Evolutionary conservation across 768 basidiomycete genomes (phyloP), one percentile per base, ranked within the genome.

Genomic region (Xerocomellus amylosporus): DNA sequence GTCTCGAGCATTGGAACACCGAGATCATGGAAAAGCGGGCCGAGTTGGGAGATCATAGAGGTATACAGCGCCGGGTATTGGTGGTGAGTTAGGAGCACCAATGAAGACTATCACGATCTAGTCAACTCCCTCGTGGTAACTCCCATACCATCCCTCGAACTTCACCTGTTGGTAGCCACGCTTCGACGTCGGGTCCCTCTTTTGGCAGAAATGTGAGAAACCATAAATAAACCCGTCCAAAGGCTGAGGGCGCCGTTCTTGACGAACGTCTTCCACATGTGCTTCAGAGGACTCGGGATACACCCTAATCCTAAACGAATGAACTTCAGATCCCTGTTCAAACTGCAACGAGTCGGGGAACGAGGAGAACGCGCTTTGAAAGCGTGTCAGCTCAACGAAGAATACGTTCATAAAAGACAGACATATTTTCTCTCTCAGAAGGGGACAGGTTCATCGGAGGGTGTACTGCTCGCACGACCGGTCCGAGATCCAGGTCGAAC

Each of bases 261-360:
- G 67, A 13, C n/a, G 19, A 10, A 39, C 1, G 8, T 55, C 53
- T 62, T 50, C 52, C 34, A 20, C 43, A 46, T 36, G 67, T 54
- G 53, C 55, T 50, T 61, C 54, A 10, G 58, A 14, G 0, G 71
- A 58, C 36, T 57, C 51, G 6, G 70, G 60, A 48, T 78, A 75
- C 62, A 79, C 79, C 46, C 90, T 83, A 49, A 96, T 82, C 46
- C 93, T 85, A 74, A 96, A 96, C 0, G 90, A 93, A 69, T 96
- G 93, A 2, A 80, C 77, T 64, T 90, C 85, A 0, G 85, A 84
- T 7, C 93, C 93, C 66, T 95, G 86, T 43, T 90, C 85, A 53
- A 92, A 92, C 51, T 90, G 85, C 2, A 85, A 73, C 0, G 93
- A 93, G 65, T 98, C 94, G 0, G 94, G 94, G 64, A 98, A 93